Evolutionary conservation across 1,284 basidiomycete genomes (phyloP), one percentile per base, ranked within the genome.

Genomic region (Irpex sp.): DNA sequence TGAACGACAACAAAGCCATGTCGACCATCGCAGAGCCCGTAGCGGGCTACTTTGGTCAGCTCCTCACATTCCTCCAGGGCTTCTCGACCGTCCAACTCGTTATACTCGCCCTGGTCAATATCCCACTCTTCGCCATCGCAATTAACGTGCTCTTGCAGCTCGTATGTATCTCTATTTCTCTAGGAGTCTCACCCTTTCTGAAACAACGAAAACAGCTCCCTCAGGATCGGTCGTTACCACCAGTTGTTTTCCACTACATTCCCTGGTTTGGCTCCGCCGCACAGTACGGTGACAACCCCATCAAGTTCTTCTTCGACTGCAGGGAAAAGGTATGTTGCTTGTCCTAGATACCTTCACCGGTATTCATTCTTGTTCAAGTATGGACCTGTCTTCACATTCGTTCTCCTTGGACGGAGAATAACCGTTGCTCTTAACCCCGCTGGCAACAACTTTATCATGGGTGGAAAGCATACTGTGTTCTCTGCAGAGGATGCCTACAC

Each of bases 401-500:
- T 95, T 57, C 81, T 99, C 7, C 80, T 98, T 54, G 97, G 97
- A 54, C 87, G 94, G 64, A 88, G 87, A 62, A 87, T 98, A 68
- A 98, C 97, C 0, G 96, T 97, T 62, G 91, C 95, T 1, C 84
- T 99, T 31, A 94, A 96, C 44, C 83, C 94, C 48, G 93, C 93
- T 75, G 97, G 97, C 31, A 97, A 93, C 76, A 96, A 98, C 79
- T 91, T 98, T 68, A 82, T 98, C 64, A 85, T 99, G 37, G 97
- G 97, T 65, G 97, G 97, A 52, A 97, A 96, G 78, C 87, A 94
- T 52, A 88, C 88, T 1, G 89, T 95, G 54, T 90, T 99, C 64
- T 97, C 92, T 52, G 97, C 97, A 1, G 97, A 99, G 78, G 95
- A 97, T 67, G 97, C 96, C 6, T 99, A 99, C 77, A 96, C 91